These are phyloP conservation scores for Teratosphaeria gauchensis DNA, from an alignment of 2,329 filamentous ascomycete species.

Conservation along the genomic window DNA sequence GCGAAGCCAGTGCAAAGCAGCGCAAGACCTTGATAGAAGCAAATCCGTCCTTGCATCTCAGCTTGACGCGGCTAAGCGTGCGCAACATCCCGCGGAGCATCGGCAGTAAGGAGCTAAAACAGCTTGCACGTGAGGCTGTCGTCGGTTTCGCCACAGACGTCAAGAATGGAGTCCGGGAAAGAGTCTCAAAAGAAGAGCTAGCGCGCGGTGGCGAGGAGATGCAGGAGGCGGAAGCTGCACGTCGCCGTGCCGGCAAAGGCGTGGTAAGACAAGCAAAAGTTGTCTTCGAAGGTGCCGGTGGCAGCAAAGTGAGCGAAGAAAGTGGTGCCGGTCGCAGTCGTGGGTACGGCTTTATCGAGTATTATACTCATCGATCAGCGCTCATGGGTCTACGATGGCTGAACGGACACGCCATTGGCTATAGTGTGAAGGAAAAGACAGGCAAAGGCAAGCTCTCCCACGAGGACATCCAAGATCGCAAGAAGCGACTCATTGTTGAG, in stretches of 20 bases:
- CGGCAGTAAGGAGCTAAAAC: constrained; percentile 79
- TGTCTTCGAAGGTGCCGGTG: constrained; percentile 80
- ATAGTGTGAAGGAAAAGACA: constrained; percentile 31
- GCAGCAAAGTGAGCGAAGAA: constrained; percentile 70
- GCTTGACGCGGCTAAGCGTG: constrained; percentile 78
- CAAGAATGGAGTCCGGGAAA: constrained; percentile 63
- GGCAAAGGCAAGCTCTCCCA: constrained; percentile 25
- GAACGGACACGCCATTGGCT: constrained; percentile 62
- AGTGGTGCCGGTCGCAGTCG: constrained; percentile 72
- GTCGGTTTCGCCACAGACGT: constrained; percentile 91
- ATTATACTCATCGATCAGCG: constrained; percentile 84
- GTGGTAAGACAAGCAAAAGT: constrained; percentile 90
- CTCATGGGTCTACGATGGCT: constrained; percentile 91
- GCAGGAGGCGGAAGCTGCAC: constrained; percentile 66
- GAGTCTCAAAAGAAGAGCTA: constrained; percentile 83
- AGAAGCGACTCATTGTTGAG: constrained; percentile 84
- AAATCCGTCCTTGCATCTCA: constrained; percentile 83
- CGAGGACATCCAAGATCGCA: constrained; percentile 57
- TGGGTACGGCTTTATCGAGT: constrained; percentile 97
- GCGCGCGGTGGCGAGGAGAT: constrained; percentile 70
- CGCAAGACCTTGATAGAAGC: constrained; percentile 81
- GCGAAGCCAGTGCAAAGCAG: constrained; percentile 77
- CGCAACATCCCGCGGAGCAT: constrained; percentile 83
- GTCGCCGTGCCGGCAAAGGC: constrained; percentile 74
- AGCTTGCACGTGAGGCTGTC: constrained; percentile 80